These are phyloP conservation scores for Talaromyces amestolkiae DNA, from an alignment of 2,329 filamentous ascomycete species.

Conservation along the genomic window DNA sequence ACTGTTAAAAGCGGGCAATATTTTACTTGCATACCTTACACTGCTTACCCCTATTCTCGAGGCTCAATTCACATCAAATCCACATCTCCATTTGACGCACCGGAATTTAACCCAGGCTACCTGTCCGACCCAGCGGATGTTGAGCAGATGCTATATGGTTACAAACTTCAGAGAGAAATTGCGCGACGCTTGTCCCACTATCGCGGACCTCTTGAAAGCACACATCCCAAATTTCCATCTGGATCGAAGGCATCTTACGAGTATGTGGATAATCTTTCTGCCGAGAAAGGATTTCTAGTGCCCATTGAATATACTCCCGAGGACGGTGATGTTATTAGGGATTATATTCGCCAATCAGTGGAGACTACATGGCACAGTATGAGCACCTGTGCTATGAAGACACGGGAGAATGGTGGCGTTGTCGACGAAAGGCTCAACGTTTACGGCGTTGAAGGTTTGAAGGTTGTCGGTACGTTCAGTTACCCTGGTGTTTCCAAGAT, in stretches of 20 bases:
- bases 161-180: constrained; percentile 15
- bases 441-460: constrained; percentile 24
- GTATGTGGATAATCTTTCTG: background rate
- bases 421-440: constrained; percentile 22
- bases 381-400: constrained; percentile 28
- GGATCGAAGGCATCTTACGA: constrained; percentile 2
- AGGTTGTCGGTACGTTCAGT: constrained; percentile 19
- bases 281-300: background rate
- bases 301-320: constrained; percentile 13
- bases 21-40: constrained; percentile 1
- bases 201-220: background rate
- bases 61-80: constrained; percentile 10
- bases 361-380: constrained; percentile 24
- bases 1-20: constrained; percentile 6
- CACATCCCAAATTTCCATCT: constrained; percentile 11
- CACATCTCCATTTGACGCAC: background rate
- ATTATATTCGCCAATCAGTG: constrained; percentile 18
- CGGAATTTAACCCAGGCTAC: constrained; percentile 6
- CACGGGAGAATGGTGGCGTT: constrained; percentile 18
- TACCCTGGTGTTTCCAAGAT: background rate
- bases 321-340: constrained; percentile 25
- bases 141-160: constrained; percentile 10
- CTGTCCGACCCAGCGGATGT: constrained; percentile 1
- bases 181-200: constrained; percentile 10
- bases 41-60: constrained; percentile 10